These are phyloP conservation scores for Exobasidium rhododendri DNA, from an alignment of 1,284 basidiomycete species.

Conservation along the genomic window DNA sequence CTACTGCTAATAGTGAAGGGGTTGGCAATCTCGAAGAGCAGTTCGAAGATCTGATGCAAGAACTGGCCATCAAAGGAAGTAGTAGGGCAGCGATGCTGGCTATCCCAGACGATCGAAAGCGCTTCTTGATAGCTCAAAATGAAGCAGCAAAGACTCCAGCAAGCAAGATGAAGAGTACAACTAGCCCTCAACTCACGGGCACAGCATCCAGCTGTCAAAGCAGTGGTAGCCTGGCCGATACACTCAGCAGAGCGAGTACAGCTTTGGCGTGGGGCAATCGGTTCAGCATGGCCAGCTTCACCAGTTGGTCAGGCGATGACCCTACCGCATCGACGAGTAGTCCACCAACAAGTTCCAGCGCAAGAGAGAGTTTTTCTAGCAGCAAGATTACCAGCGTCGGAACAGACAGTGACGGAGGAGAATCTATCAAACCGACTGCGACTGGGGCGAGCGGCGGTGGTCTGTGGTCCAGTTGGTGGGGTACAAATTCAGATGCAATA, in stretches of 20 bases:
- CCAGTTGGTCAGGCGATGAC: conserved; percentile 54
- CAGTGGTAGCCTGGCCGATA: conserved; percentile 62
- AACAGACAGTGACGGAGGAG: background rate
- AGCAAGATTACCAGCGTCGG: conserved; percentile 5
- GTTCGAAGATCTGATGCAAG: conserved; percentile 38
- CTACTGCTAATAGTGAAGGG: conserved; percentile 55
- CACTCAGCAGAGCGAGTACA: conserved; percentile 28
- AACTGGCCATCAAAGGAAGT: conserved; percentile 66
- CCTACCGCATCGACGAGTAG: conserved; percentile 20
- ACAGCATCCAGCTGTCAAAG: conserved; percentile 51
- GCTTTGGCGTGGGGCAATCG: conserved; percentile 64
- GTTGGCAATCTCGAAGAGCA: conserved; percentile 8
- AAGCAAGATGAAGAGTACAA: background rate
- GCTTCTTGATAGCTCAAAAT: conserved; percentile 62
- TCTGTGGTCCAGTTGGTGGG: conserved; percentile 44
- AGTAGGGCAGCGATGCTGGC: conserved; percentile 67
- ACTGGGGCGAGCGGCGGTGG: conserved; percentile 20
- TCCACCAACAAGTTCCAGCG: conserved; percentile 10
- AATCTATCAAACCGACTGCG: conserved; percentile 2
- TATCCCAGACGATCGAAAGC: conserved; percentile 67
- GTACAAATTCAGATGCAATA: conserved; percentile 20
- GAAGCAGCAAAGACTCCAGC: conserved; percentile 23
- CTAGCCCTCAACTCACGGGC: background rate
- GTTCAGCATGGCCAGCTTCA: conserved; percentile 70
- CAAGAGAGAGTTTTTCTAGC: conserved; percentile 23